These are phyloP conservation scores for Aureobasidium musti DNA, from an alignment of 2,329 filamentous ascomycete genomes.

Conservation along the genomic window DNA sequence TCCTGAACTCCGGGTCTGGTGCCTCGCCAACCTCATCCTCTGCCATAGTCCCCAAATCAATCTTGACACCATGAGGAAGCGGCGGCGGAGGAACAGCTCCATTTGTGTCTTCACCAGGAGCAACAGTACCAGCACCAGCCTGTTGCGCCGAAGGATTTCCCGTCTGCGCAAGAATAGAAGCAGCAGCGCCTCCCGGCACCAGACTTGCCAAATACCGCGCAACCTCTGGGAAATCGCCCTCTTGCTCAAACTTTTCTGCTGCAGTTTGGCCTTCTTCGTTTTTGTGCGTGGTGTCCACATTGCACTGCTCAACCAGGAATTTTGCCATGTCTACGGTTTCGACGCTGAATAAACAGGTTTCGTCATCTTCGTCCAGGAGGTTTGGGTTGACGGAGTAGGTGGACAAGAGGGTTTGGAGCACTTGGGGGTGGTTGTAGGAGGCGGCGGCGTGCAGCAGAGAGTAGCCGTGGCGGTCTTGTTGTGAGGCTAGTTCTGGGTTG, in stretches of 20 bases:
- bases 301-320: constrained; percentile 79
- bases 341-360: constrained; percentile 92
- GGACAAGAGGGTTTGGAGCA: constrained; percentile 47
- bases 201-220: constrained; percentile 64
- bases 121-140: constrained; percentile 41
- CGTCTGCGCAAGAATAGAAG: constrained; percentile 39
- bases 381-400: constrained; percentile 79
- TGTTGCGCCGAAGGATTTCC: constrained; percentile 34
- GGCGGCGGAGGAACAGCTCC: constrained; percentile 56
- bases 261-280: constrained; percentile 80
- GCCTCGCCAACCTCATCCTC: constrained; percentile 58
- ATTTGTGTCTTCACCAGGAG: constrained; percentile 32
- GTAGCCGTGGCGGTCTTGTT: constrained; percentile 90
- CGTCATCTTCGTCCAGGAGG: constrained; percentile 83
- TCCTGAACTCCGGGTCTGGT: constrained; percentile 78
- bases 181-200: constrained; percentile 33
- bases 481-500: constrained; percentile 72
- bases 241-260: constrained; percentile 73
- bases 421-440: constrained; percentile 88
- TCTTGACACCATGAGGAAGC: constrained; percentile 72
- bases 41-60: constrained; percentile 75
- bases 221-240: constrained; percentile 76
- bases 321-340: constrained; percentile 78
- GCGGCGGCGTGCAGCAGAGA: constrained; percentile 89
- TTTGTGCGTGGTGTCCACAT: constrained; percentile 63